Conservation (phyloP, 139 green algal species). For the Chlamydomonas asymmetrica region DNA sequence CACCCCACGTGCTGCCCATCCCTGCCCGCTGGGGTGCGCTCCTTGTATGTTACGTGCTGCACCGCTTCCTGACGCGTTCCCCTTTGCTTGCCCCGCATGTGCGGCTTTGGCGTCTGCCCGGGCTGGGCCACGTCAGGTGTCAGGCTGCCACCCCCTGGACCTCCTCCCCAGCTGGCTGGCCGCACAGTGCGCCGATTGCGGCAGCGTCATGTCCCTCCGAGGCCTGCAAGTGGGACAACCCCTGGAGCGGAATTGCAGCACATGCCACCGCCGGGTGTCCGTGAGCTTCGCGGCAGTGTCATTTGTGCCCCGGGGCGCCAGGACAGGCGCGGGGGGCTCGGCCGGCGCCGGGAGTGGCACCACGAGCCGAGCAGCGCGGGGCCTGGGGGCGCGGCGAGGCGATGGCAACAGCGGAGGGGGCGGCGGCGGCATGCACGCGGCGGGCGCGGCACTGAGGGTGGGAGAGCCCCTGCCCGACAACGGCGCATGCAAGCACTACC, state of each 20-base stretch:
- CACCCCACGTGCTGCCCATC: conserved; percentile 13
- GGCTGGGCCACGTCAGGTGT: conserved; percentile 12
- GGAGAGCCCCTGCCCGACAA: conserved; percentile 58
- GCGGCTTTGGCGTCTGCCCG: background rate
- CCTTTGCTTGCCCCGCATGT: too few species aligned
- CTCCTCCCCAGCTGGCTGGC: conserved; percentile 37
- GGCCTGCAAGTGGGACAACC: conserved; percentile 37
- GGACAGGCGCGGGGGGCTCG: background rate
- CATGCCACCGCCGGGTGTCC: conserved; percentile 35
- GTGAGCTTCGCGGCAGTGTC: conserved; percentile 24
- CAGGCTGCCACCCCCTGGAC: conserved; percentile 34
- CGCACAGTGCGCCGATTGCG: conserved; percentile 40
- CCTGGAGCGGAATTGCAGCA: conserved; percentile 22
- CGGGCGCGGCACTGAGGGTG: conserved; percentile 6
- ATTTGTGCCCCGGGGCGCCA: conserved; percentile 30
- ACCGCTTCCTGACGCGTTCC: too few species aligned
- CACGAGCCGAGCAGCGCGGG: background rate
- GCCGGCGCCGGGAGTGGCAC: background rate
- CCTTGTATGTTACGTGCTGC: too few species aligned
- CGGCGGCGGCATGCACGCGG: background rate
- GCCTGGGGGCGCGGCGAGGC: background rate
- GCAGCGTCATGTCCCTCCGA: conserved; percentile 35
- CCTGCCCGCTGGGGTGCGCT: background rate
- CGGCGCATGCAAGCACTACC: conserved; percentile 77
- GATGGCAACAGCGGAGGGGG: background rate